Evolutionary conservation across 2,329 filamentous ascomycete genomes (phyloP).

Genomic region (Stagonosporopsis chrysanthemi): DNA sequence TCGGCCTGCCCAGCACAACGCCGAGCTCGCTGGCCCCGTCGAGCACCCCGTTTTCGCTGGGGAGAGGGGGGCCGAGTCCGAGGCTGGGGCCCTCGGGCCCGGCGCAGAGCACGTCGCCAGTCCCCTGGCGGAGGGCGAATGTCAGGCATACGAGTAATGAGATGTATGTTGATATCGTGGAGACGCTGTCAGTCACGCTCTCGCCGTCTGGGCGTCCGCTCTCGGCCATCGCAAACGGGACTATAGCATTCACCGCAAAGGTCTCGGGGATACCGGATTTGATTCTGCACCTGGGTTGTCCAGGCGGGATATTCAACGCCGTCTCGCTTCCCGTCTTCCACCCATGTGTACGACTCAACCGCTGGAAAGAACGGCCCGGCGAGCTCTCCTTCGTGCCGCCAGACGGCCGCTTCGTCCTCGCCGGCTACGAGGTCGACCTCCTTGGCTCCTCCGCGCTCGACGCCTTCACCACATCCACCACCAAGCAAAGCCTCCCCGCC

Average conservation of each 20-base stretch:
- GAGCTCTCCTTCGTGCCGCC: slow-evolving; percentile 96
- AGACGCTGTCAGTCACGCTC: slow-evolving; percentile 85
- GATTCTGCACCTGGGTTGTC: slow-evolving; percentile 78
- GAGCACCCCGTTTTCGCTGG: slow-evolving; percentile 40
- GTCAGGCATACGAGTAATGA: slow-evolving; percentile 97
- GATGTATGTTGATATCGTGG: slow-evolving; percentile 93
- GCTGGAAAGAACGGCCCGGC: slow-evolving; percentile 87
- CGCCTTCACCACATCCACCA: slow-evolving; percentile 36
- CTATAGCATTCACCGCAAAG: slow-evolving; percentile 93
- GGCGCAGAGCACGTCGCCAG: slow-evolving; percentile 55
- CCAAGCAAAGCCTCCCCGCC: slow-evolving; percentile 50
- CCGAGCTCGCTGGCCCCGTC: slow-evolving; percentile 41
- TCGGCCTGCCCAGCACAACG: slow-evolving; percentile 72
- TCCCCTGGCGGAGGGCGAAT: slow-evolving; percentile 91
- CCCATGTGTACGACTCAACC: slow-evolving; percentile 88
- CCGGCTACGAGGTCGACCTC: slow-evolving; percentile 92
- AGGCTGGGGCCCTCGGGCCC: slow-evolving; percentile 32
- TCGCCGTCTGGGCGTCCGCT: slow-evolving; percentile 89
- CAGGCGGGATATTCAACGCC: slow-evolving; percentile 72
- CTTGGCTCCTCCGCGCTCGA: slow-evolving; percentile 70
- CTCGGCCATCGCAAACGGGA: slow-evolving; percentile 86
- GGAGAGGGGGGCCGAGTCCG: slow-evolving; percentile 33
- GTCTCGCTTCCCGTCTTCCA: slow-evolving; percentile 94
- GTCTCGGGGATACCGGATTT: slow-evolving; percentile 94
- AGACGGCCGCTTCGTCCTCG: slow-evolving; percentile 90